Evolutionary conservation across 164 flowering plant genomes (phyloP).

Genomic region (Platanus orientalis): DNA sequence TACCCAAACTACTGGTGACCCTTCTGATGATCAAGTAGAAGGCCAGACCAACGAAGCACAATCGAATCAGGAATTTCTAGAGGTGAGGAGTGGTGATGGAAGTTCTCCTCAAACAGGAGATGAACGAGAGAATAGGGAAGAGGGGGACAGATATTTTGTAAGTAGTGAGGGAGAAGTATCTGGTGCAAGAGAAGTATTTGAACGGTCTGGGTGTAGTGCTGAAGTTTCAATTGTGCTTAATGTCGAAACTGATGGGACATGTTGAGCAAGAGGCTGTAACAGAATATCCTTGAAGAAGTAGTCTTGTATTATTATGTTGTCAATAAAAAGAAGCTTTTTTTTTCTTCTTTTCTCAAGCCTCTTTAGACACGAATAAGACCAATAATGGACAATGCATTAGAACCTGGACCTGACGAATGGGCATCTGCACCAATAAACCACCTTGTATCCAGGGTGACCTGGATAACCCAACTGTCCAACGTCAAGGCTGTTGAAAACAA

Average conservation of each 20-base stretch:
- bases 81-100: constrained; percentile 7
- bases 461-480: no score
- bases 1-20: constrained; percentile 21
- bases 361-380: no score
- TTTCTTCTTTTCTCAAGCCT: no score
- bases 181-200: constrained; percentile 13
- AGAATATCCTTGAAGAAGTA: neutral
- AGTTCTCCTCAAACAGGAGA: constrained; percentile 5
- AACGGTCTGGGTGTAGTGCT: constrained; percentile 3
- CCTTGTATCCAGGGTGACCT: no score
- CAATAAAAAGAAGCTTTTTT: no score
- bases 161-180: constrained; percentile 7
- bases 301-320: no score
- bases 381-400: no score
- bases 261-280: neutral
- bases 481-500: no score
- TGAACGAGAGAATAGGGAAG: constrained; percentile 10
- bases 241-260: neutral
- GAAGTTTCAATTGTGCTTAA: constrained; percentile 10
- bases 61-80: constrained; percentile 4
- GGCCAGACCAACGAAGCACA: constrained; percentile 5
- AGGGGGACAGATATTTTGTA: constrained; percentile 5
- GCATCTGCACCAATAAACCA: no score
- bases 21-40: constrained; percentile 9
- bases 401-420: no score